Evolutionary conservation across 1,284 basidiomycete genomes (phyloP).

Genomic region (Fomitopsis schrenkii): DNA sequence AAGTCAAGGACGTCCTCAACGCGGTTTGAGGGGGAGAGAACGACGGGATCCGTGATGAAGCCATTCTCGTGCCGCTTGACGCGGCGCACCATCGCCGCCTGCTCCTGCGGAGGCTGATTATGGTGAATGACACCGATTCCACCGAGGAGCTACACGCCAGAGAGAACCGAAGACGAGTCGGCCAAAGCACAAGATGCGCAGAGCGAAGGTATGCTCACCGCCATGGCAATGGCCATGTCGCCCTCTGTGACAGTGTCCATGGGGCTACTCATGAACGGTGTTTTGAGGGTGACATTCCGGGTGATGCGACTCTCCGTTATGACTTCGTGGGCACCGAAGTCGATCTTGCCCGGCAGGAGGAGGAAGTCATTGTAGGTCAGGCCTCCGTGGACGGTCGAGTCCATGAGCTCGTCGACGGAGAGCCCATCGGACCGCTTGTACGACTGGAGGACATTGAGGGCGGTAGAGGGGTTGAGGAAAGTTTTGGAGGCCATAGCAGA

Average conservation of each 20-base stretch:
- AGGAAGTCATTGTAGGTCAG: constrained; percentile 97
- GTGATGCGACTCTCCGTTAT: constrained; percentile 86
- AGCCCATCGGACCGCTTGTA: constrained; percentile 87
- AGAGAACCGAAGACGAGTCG: constrained; percentile 15
- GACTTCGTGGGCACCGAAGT: constrained; percentile 86
- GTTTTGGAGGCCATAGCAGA: constrained; percentile 25
- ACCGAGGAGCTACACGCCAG: constrained; percentile 69
- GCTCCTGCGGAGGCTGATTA: constrained; percentile 85
- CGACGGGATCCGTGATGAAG: constrained; percentile 95
- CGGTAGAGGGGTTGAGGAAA: constrained; percentile 59
- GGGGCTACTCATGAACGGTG: constrained; percentile 96
- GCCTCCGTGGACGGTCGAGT: constrained; percentile 85
- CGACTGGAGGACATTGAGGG: constrained; percentile 68
- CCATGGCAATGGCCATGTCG: constrained; percentile 96
- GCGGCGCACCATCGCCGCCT: constrained; percentile 95
- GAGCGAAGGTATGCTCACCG: constrained; percentile 48
- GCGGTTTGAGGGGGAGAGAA: constrained; percentile 71
- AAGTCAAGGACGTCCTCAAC: constrained; percentile 94
- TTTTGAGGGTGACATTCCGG: constrained; percentile 89
- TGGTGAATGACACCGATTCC: constrained; percentile 99
- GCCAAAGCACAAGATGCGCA: constrained; percentile 9
- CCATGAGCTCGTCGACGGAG: constrained; percentile 84
- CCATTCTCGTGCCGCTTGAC: constrained; percentile 99
- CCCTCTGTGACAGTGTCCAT: constrained; percentile 99
- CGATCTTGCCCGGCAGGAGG: constrained; percentile 93